These are phyloP conservation scores for Leptographium lundbergii DNA, from an alignment of 2,329 filamentous ascomycete species.

Conservation along the genomic window DNA sequence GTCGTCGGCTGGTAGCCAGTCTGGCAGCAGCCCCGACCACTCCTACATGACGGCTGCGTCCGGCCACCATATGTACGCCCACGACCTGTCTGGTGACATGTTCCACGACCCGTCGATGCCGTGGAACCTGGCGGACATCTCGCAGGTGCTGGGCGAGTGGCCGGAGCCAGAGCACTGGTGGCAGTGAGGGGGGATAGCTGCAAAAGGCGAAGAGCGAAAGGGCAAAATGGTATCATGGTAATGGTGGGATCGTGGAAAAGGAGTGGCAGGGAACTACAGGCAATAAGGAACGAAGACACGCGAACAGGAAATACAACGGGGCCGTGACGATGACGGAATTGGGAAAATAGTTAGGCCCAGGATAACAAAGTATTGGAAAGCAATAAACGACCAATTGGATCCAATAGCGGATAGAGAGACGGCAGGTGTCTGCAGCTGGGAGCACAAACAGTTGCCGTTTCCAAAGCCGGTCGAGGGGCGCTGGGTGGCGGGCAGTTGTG, in stretches of 20 bases:
- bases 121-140: slow-evolving; percentile 7
- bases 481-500: no score
- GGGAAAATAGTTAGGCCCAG: neutral
- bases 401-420: no score
- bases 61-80: neutral
- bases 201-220: no score
- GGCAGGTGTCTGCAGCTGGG: no score
- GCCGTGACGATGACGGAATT: neutral
- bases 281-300: neutral
- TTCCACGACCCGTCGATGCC: slow-evolving; percentile 6
- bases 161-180: slow-evolving; percentile 7
- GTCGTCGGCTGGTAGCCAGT: slow-evolving; percentile 6
- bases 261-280: no score
- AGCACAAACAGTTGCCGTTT: no score
- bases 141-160: slow-evolving; percentile 8
- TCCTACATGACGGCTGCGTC: slow-evolving; percentile 4
- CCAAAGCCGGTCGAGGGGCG: no score
- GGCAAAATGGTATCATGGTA: neutral
- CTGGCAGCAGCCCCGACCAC: slow-evolving; percentile 7
- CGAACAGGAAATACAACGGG: neutral
- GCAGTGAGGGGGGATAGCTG: neutral
- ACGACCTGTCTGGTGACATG: neutral
- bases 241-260: neutral
- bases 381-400: no score
- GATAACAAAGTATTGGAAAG: no score